phyloP scores from a whole-genome alignment of 768 basidiomycete genomes.

The Fomitopsis serialis region DNA sequence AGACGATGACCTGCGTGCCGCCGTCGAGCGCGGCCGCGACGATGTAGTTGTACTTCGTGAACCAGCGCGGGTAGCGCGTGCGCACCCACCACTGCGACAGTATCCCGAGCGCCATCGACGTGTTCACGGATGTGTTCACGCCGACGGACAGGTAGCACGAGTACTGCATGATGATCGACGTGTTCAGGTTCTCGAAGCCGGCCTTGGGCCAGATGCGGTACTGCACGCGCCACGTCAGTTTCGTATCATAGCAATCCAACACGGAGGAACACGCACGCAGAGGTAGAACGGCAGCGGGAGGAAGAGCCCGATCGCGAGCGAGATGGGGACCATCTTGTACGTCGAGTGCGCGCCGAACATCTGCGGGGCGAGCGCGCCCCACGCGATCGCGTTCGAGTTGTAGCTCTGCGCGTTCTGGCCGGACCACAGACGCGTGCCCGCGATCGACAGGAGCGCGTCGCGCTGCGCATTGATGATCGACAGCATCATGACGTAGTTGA shows the following conservation, averaged over 20 bases:
- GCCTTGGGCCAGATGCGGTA: conserved; percentile 44
- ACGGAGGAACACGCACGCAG: conserved; percentile 12
- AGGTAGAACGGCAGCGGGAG: conserved; percentile 56
- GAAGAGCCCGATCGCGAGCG: conserved; percentile 46
- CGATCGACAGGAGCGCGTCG: conserved; percentile 41
- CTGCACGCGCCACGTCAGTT: not conserved
- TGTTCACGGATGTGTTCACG: conserved; percentile 51
- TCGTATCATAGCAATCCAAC: not conserved
- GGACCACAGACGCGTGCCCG: conserved; percentile 48
- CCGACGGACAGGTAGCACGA: conserved; percentile 47
- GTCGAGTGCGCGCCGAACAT: conserved; percentile 12
- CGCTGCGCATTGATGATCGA: conserved; percentile 25
- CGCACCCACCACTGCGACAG: conserved; percentile 43
- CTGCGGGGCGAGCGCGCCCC: conserved; percentile 45
- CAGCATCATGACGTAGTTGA: conserved; percentile 34
- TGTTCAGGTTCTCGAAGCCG: conserved; percentile 43
- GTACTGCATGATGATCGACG: conserved; percentile 36
- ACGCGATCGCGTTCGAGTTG: conserved; percentile 47
- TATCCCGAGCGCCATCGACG: conserved; percentile 37
- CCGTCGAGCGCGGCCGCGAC: conserved; percentile 34
- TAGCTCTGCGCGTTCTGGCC: conserved; percentile 48
- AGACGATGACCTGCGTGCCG: conserved; percentile 33
- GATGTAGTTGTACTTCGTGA: conserved; percentile 25
- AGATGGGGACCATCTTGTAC: conserved; percentile 23
- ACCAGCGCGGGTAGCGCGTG: conserved; percentile 32